phyloP scores from a whole-genome alignment of 164 flowering plant genomes.

The Dillenia turbinata region DNA sequence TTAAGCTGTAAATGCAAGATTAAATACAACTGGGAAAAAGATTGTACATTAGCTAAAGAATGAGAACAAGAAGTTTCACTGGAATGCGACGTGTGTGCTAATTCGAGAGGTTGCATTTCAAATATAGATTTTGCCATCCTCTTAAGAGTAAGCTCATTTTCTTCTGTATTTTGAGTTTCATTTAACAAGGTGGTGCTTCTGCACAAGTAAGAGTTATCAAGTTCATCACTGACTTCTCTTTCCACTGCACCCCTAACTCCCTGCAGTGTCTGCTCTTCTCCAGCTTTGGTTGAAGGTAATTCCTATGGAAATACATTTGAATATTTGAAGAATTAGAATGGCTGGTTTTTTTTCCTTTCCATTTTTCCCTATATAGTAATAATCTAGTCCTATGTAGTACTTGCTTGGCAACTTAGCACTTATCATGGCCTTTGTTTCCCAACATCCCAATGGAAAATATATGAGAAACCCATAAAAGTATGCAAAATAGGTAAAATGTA shows the following conservation, averaged over 20 bases:
- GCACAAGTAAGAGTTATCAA: conserved; percentile 3
- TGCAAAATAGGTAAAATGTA: background rate
- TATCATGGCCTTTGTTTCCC: too few species aligned
- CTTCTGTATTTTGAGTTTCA: conserved; percentile 19
- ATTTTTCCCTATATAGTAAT: background rate
- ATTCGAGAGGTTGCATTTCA: conserved; percentile 14
- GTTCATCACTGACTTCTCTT: conserved; percentile 15
- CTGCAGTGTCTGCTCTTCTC: conserved; percentile 10
- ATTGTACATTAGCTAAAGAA: conserved; percentile 14
- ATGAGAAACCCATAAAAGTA: background rate
- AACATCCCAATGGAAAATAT: background rate
- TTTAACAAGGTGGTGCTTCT: conserved; percentile 8
- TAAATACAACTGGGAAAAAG: background rate
- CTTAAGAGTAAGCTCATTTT: conserved; percentile 34
- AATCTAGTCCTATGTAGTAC: background rate
- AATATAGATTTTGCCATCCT: conserved; percentile 35
- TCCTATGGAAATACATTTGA: too few species aligned
- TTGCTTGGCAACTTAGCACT: too few species aligned
- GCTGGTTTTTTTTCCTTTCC: background rate
- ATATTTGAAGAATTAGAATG: too few species aligned
- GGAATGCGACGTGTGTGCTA: conserved; percentile 4
- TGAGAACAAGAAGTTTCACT: conserved; percentile 6
- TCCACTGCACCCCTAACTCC: conserved; percentile 14
- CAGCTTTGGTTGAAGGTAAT: conserved; percentile 8
- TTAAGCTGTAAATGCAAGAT: background rate